Conservation (phyloP, 176 grass and related monocot species). For the Avena eriantha region DNA sequence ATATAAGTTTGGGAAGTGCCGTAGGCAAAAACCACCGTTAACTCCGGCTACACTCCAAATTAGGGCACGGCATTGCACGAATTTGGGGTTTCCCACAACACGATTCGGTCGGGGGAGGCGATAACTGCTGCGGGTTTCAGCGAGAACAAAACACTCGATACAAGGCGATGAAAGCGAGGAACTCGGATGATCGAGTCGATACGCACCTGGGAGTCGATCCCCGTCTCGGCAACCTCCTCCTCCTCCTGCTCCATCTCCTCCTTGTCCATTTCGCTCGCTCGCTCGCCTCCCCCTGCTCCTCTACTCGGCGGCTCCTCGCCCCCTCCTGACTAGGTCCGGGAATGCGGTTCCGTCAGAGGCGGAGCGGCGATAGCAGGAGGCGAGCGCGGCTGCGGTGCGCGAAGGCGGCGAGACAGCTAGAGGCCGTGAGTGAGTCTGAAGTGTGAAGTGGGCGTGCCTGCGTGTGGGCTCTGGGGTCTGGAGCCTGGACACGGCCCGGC, state of each 20-base stretch:
- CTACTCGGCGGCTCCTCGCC: not conserved
- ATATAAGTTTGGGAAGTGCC: not conserved
- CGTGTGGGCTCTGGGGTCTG: too few species aligned
- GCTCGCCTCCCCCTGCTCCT: not conserved
- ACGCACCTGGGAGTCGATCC: constrained; percentile 67
- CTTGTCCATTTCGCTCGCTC: constrained; percentile 39
- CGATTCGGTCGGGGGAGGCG: constrained; percentile 20
- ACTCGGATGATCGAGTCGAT: not conserved
- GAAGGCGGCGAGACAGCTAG: too few species aligned
- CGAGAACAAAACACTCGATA: not conserved
- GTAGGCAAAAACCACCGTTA: not conserved
- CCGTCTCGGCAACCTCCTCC: constrained; percentile 61
- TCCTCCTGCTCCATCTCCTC: constrained; percentile 46
- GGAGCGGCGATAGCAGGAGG: too few species aligned
- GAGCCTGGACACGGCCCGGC: too few species aligned
- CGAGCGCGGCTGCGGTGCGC: too few species aligned
- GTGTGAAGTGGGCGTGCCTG: too few species aligned
- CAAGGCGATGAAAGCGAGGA: not conserved
- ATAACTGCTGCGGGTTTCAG: not conserved
- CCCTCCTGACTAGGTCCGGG: not conserved
- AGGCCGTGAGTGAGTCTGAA: too few species aligned
- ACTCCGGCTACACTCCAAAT: constrained; percentile 14
- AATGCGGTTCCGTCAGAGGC: not conserved
- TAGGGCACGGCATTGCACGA: constrained; percentile 2
- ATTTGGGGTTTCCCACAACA: not conserved